These are phyloP conservation scores for Neurospora sp. DNA, from an alignment of 495 filamentous ascomycete species.

Conservation along the genomic window DNA sequence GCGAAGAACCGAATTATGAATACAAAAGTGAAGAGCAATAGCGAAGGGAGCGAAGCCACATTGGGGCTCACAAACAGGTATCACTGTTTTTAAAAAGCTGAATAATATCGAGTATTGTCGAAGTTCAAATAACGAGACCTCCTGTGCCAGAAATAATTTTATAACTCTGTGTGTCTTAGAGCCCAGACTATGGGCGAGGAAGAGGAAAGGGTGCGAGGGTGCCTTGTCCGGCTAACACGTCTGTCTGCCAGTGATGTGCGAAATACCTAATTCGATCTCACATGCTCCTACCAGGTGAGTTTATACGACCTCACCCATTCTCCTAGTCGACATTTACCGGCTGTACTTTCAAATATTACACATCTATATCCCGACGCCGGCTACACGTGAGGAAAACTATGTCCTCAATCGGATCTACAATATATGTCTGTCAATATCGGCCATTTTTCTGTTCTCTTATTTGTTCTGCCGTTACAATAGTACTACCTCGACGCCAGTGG, in stretches of 20 bases:
- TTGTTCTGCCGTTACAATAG: neutral
- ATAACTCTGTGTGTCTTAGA: neutral
- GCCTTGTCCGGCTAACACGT: neutral
- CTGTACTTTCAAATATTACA: neutral
- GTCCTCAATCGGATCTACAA: neutral
- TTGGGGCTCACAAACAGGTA: neutral
- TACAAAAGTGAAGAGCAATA: neutral
- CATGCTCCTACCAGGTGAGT: neutral
- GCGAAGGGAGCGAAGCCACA: neutral
- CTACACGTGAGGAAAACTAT: neutral
- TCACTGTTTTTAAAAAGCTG: neutral
- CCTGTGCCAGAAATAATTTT: neutral
- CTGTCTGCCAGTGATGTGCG: neutral
- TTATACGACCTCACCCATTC: neutral
- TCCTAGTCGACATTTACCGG: neutral
- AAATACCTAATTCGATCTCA: neutral
- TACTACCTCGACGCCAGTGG: neutral
- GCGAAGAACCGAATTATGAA: neutral
- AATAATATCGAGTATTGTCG: neutral
- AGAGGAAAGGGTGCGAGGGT: neutral
- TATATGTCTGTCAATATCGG: neutral
- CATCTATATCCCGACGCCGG: neutral
- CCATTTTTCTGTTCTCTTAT: neutral
- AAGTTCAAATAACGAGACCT: neutral
- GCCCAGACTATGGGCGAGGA: neutral